Base-by-base conservation (phyloP, 192 early-diverging fungal genomes). In the Polychytrium aggregatum region DNA sequence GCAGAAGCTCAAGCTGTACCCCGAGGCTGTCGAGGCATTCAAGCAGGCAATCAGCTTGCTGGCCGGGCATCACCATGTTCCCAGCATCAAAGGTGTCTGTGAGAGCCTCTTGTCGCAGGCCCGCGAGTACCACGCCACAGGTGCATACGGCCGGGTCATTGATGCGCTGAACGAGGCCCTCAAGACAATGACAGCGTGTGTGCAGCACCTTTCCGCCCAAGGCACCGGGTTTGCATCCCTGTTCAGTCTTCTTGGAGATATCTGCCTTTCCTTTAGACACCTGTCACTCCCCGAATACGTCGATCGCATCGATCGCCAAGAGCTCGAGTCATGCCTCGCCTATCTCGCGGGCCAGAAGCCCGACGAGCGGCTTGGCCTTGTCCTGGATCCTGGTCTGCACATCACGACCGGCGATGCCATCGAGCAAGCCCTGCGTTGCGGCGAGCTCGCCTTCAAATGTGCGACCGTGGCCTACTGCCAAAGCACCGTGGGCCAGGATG, bases 171-270 rank as follows among this genome's bases (percentile, higher is more conserved):
- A 35, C 9, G 46, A 53, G 38, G 60, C 60, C 6, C 11, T 62
- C 9, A 49, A 55, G 21, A 21, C 20, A 5, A 50, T 48, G 8
- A 24, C 46, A 16, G 39, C 21, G 26, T 5, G n/a, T n/a, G n/a
- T n/a, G n/a, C n/a, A n/a, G n/a, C n/a, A n/a, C n/a, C n/a, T n/a
- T n/a, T n/a, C n/a, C 35, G 28, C 21, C 37, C 28, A 52, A 26
- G 17, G 39, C 26, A 25, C 27, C n/a, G n/a, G 13, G 20, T 26
- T 8, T 54, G 13, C 55, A 58, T 50, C 52, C 11, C 27, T 65
- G 17, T 52, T 50, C 47, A 70, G 65, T 44, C 39, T 65, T n/a
- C 38, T 62, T 27, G 63, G 58, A n/a, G 68, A 70, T 49, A 38
- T 42, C 1, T 58, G 58, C 37, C 37, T 65, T 17, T 22, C 55